Evolutionary conservation across 768 basidiomycete genomes (phyloP).

Genomic region (Botryobasidium botryosum): DNA sequence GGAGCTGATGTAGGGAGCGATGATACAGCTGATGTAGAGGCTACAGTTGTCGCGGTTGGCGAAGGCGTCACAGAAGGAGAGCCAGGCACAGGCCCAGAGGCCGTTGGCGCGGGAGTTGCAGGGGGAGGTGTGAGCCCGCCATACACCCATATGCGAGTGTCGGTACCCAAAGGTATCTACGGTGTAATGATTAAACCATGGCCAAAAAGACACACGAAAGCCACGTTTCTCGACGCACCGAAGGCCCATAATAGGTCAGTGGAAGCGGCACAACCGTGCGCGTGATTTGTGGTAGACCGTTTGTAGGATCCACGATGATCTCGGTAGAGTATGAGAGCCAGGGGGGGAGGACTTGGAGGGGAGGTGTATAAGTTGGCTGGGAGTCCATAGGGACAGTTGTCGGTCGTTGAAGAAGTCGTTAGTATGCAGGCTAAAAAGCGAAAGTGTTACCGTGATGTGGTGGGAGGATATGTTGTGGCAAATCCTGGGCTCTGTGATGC

Average conservation of each 20-base stretch:
- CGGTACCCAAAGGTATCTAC: slow-evolving; percentile 8
- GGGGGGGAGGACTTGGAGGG: background rate
- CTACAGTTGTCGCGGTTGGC: background rate
- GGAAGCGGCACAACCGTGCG: slow-evolving; percentile 5
- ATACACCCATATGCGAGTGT: slow-evolving; percentile 2
- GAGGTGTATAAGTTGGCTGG: background rate
- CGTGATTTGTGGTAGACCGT: background rate
- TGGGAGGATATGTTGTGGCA: too few species aligned
- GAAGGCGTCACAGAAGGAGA: background rate
- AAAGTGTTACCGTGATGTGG: too few species aligned
- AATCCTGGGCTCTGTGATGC: too few species aligned
- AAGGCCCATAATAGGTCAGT: slow-evolving; percentile 9
- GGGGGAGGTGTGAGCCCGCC: background rate
- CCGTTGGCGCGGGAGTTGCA: background rate
- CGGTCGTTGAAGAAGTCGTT: too few species aligned
- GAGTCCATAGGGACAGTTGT: too few species aligned
- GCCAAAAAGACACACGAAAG: background rate
- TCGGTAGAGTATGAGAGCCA: background rate
- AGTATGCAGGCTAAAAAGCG: too few species aligned
- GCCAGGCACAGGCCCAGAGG: background rate
- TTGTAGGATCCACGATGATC: background rate
- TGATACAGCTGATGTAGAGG: background rate
- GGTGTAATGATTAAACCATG: background rate
- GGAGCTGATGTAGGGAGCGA: background rate
- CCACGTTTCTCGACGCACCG: background rate